These are phyloP conservation scores for Papiliotrema terrestris DNA, from an alignment of 1,284 basidiomycete species.

Conservation along the genomic window DNA sequence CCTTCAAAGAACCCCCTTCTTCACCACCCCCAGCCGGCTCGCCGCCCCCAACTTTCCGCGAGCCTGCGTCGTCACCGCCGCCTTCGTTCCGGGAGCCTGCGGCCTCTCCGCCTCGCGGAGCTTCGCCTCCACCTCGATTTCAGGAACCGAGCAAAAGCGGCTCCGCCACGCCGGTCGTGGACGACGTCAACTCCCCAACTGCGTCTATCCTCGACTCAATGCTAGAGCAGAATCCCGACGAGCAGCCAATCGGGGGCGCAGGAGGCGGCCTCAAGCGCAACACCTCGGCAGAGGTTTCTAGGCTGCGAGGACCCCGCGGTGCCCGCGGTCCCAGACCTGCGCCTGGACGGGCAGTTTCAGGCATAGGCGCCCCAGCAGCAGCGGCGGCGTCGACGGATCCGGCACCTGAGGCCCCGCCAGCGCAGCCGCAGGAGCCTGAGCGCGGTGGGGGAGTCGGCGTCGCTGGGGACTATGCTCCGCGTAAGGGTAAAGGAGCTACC, in stretches of 20 bases:
- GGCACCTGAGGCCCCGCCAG: not conserved
- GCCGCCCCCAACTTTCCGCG: not conserved
- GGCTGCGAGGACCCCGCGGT: conserved; percentile 40
- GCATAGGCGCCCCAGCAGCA: not conserved
- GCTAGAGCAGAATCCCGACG: conserved; percentile 10
- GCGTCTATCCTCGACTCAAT: conserved; percentile 9
- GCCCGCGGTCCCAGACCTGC: conserved; percentile 40
- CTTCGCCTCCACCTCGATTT: not conserved
- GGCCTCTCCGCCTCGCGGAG: not conserved
- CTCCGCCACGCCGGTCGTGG: conserved; percentile 6
- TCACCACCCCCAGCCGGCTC: not conserved
- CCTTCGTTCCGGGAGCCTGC: not conserved
- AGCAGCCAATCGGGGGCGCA: conserved; percentile 21
- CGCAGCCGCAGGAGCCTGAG: not conserved
- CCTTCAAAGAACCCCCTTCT: not conserved
- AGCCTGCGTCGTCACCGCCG: not conserved
- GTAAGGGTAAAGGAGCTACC: conserved; percentile 4
- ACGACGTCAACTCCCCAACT: conserved; percentile 12
- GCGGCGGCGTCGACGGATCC: not conserved
- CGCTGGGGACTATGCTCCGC: conserved; percentile 10
- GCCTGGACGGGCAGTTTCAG: conserved; percentile 14
- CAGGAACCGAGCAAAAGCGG: not conserved
- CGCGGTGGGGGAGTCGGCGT: conserved; percentile 6
- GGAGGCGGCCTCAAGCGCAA: conserved; percentile 49
- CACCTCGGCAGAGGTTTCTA: conserved; percentile 52